phyloP scores from a whole-genome alignment of 75 land plant genomes.

The Selaginella tamariscina region DNA sequence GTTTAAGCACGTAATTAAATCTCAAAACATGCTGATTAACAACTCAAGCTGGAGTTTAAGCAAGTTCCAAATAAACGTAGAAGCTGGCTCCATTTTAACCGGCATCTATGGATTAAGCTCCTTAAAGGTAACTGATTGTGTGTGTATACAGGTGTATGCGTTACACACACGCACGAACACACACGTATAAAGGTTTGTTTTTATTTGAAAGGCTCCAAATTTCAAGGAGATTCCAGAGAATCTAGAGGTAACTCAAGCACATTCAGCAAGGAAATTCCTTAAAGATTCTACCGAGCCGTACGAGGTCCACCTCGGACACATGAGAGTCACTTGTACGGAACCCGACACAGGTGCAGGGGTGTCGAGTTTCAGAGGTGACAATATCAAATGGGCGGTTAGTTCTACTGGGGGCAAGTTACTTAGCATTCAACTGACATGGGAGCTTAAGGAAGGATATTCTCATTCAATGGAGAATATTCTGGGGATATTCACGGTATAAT shows the following conservation, averaged over 20 bases:
- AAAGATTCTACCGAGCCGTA: conserved; percentile 11
- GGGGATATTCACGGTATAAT: conserved; percentile 26
- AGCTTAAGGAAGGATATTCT: conserved; percentile 13
- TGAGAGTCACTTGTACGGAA: conserved; percentile 24
- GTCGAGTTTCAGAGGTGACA: conserved; percentile 29
- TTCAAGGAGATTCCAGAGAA: background rate
- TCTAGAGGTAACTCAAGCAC: background rate
- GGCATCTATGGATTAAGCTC: background rate
- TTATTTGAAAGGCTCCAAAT: conserved; percentile 22
- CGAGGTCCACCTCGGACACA: conserved; percentile 47
- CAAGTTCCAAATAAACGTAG: background rate
- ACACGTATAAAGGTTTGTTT: conserved; percentile 22
- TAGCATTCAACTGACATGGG: conserved; percentile 46
- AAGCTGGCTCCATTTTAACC: background rate
- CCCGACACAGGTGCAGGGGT: conserved; percentile 26
- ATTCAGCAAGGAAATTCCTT: background rate
- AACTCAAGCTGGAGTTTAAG: background rate
- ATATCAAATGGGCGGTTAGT: conserved; percentile 24
- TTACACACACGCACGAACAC: conserved; percentile 20
- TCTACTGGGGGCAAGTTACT: conserved; percentile 26
- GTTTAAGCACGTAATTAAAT: background rate
- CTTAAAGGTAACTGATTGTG: background rate
- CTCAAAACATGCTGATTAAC: background rate
- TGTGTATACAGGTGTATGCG: too few species aligned
- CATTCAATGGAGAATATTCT: background rate